Base-by-base conservation (phyloP, 1,284 basidiomycete species). In the Malassezia obtusa region DNA sequence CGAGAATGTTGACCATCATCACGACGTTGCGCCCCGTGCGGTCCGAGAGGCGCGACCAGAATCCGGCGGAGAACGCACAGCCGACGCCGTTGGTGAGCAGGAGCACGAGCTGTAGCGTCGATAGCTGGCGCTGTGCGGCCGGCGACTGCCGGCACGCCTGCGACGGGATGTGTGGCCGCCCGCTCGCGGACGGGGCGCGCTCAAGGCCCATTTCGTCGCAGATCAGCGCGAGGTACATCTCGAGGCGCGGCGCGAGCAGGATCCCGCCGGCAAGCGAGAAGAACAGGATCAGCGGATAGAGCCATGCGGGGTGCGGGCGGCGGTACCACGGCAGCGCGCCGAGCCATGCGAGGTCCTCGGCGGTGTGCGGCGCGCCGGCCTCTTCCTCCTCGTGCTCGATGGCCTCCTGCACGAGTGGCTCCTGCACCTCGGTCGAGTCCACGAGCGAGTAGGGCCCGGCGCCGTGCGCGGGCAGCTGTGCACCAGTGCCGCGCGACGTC, bases 21-120 rank as follows among this genome's bases (percentile, higher is more conserved):
- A 91, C 83, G 41, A 79, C 80, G 4, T 82, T 85, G 25, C 89
- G 80, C 10, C 89, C 89, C 54, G 84, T 75, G 17, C 82, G 78
- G 68, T 91, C 87, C 8, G 86, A 83, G 40, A 84, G 84, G 54
- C 81, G 80, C 32, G 86, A 86, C 89, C 89, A 94, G 80, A 83
- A 88, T 9, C 85, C 86, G 0, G 87, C 87, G 1, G 86, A 89
- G 30, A 90, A 73, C 0, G 86, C 87, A 4, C 85, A 84, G 4
- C 91, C 79, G 5, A 83, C 65, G n/a, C 89, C 89, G 80, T 85
- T 84, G 5, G 80, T 83, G 6, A 84, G 81, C 0, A 83, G 86
- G 68, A 87, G 81, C 11, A 57, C 33, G 1, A 73, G 59, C 53
- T 63, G 60, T 12, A 72, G 45, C 5, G 59, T 52, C 5, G 69